phyloP scores from a whole-genome alignment of 192 early-diverging fungal species.

The Diversispora epigaea region DNA sequence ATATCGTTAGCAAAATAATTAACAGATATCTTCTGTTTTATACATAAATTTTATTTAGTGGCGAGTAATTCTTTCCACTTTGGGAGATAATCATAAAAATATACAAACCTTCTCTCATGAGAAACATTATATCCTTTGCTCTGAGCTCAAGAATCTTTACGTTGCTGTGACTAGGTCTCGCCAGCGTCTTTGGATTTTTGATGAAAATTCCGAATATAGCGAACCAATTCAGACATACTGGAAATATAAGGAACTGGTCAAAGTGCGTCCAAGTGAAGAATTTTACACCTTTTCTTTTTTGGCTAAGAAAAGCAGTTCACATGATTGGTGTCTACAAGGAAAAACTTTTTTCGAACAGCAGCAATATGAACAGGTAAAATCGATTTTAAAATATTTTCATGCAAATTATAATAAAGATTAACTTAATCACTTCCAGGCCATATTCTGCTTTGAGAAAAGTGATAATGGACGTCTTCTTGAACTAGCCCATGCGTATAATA shows the following conservation, averaged over 20 bases:
- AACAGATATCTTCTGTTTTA: background rate
- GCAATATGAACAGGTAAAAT: slow-evolving; percentile 10
- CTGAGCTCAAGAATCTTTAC: slow-evolving; percentile 2
- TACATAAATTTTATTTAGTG: background rate
- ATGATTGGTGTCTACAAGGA: slow-evolving; percentile 24
- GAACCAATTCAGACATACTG: background rate
- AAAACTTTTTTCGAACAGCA: slow-evolving; percentile 5
- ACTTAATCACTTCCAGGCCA: background rate
- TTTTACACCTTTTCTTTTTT: background rate
- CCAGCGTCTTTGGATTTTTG: slow-evolving; percentile 11
- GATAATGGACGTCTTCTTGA: background rate
- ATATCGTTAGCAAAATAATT: no score
- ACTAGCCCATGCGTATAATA: slow-evolving; percentile 19
- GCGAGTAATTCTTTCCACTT: background rate
- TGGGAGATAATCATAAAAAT: no score
- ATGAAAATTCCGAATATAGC: slow-evolving; percentile 1
- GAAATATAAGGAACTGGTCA: background rate
- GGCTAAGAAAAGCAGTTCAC: slow-evolving; percentile 14
- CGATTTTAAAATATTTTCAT: background rate
- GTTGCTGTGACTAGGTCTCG: slow-evolving; percentile 24
- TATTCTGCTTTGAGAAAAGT: slow-evolving; percentile 28
- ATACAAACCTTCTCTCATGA: background rate
- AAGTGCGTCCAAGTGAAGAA: background rate
- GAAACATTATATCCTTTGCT: background rate
- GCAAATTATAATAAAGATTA: background rate